Percentiles rank a stretch among this genome's conserved stretches.
These are phyloP conservation scores for Sporisorium scitamineum DNA, from an alignment of 1,284 basidiomycete genomes.

Conservation along the genomic window DNA sequence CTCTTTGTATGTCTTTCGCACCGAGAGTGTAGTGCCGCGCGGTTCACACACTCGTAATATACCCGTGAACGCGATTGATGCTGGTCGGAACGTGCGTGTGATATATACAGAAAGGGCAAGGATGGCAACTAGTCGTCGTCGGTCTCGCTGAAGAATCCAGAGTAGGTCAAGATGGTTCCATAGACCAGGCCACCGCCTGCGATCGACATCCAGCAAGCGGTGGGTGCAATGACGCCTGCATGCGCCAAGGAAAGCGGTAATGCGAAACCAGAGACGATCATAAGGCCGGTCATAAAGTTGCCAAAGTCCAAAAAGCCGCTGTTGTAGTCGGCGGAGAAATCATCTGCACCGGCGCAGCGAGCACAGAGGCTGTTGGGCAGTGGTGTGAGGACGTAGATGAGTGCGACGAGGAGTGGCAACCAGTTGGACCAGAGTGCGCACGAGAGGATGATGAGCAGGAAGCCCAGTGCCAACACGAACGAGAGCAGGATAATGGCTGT, in stretches of 20 bases:
- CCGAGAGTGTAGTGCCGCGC: neutral
- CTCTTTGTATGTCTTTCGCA: neutral
- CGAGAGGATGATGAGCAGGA: conserved; percentile 95
- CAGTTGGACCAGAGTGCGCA: conserved; percentile 97
- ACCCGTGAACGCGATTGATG: conserved; percentile 16
- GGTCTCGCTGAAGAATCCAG: conserved; percentile 62
- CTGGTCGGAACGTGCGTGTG: conserved; percentile 3
- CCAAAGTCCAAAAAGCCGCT: conserved; percentile 81
- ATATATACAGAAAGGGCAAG: conserved; percentile 28
- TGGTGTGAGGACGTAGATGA: conserved; percentile 94
- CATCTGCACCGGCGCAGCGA: conserved; percentile 73
- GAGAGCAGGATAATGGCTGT: conserved; percentile 72
- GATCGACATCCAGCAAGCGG: conserved; percentile 93
- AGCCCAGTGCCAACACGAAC: conserved; percentile 95
- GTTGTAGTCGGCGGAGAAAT: conserved; percentile 74
- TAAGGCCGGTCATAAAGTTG: conserved; percentile 88
- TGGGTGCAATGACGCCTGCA: conserved; percentile 84
- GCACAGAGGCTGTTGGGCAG: conserved; percentile 86
- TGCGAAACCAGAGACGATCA: conserved; percentile 91
- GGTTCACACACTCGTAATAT: conserved; percentile 3
- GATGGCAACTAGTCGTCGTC: conserved; percentile 49
- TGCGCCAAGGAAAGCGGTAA: conserved; percentile 92
- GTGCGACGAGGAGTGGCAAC: conserved; percentile 93
- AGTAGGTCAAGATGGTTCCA: conserved; percentile 76
- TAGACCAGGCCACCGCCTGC: conserved; percentile 94